Conservation (phyloP, 2,329 filamentous ascomycete species). For the Nectriaceae sp. region DNA sequence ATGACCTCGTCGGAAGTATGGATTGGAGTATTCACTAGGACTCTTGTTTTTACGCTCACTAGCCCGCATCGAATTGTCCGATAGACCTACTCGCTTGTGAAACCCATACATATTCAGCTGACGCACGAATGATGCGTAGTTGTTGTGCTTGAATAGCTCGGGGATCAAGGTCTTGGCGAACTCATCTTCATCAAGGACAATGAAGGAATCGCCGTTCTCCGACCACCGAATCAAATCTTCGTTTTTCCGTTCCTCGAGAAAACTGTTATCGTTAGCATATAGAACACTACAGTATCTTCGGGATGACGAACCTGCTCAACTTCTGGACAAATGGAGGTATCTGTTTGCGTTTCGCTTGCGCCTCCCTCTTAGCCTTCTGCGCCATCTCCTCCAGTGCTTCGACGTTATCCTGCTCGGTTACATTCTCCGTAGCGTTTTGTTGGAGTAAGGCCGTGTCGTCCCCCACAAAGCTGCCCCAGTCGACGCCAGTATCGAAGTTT, state of each 20-base stretch:
- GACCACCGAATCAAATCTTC: constrained; percentile 97
- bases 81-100: constrained; percentile 90
- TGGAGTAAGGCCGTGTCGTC: constrained; percentile 43
- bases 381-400: constrained; percentile 80
- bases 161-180: constrained; percentile 97
- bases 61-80: constrained; percentile 96
- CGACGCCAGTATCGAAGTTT: constrained; percentile 40
- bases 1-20: constrained; percentile 90
- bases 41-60: constrained; percentile 98
- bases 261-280: constrained; percentile 55
- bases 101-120: constrained; percentile 98
- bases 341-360: constrained; percentile 87
- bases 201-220: constrained; percentile 92
- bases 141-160: constrained; percentile 98
- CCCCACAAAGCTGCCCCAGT: constrained; percentile 46
- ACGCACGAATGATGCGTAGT: constrained; percentile 94
- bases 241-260: constrained; percentile 89
- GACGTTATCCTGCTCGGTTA: constrained; percentile 66
- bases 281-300: background rate
- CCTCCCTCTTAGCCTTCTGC: constrained; percentile 80
- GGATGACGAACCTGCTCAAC: constrained; percentile 76
- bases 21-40: constrained; percentile 96
- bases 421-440: constrained; percentile 35
- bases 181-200: constrained; percentile 95
- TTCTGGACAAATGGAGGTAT: constrained; percentile 99